These are phyloP conservation scores for Suhomyces pyralidae DNA, from an alignment of 805 yeast species.

Conservation along the genomic window DNA sequence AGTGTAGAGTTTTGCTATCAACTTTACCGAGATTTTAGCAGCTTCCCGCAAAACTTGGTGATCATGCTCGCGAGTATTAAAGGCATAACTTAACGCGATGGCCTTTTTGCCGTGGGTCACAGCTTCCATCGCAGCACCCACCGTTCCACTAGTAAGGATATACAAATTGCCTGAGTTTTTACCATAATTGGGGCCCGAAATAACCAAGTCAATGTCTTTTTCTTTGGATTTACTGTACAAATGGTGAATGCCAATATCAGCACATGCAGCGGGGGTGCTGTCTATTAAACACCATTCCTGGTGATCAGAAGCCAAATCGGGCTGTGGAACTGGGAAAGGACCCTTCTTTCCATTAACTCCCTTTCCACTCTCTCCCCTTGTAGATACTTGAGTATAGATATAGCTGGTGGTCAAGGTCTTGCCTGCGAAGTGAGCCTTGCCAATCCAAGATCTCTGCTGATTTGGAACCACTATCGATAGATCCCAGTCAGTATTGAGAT, in stretches of 20 bases:
- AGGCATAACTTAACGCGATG: slow-evolving; percentile 86
- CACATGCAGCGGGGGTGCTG: slow-evolving; percentile 95
- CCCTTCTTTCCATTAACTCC: slow-evolving; percentile 54
- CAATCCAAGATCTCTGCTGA: slow-evolving; percentile 92
- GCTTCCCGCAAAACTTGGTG: slow-evolving; percentile 57
- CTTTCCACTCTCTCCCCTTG: slow-evolving; percentile 40
- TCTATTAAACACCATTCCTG: slow-evolving; percentile 86
- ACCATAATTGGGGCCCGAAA: slow-evolving; percentile 96
- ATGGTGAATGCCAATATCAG: slow-evolving; percentile 85
- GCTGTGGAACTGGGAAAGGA: slow-evolving; percentile 57
- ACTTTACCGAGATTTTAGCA: slow-evolving; percentile 59
- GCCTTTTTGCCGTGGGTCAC: slow-evolving; percentile 67
- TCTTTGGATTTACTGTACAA: slow-evolving; percentile 43
- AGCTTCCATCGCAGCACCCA: slow-evolving; percentile 96
- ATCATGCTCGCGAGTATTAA: slow-evolving; percentile 50
- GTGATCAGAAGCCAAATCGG: slow-evolving; percentile 32
- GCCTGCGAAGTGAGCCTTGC: slow-evolving; percentile 93
- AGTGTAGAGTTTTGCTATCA: slow-evolving; percentile 55
- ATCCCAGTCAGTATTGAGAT: slow-evolving; percentile 72
- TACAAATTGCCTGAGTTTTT: slow-evolving; percentile 87
- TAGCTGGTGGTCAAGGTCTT: slow-evolving; percentile 57
- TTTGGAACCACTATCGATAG: slow-evolving; percentile 81
- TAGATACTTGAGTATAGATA: slow-evolving; percentile 50
- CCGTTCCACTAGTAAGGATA: slow-evolving; percentile 88
- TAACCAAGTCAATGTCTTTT: slow-evolving; percentile 74